These are phyloP conservation scores for Kwoniella sp. DNA, from an alignment of 768 basidiomycete genomes.

Conservation along the genomic window DNA sequence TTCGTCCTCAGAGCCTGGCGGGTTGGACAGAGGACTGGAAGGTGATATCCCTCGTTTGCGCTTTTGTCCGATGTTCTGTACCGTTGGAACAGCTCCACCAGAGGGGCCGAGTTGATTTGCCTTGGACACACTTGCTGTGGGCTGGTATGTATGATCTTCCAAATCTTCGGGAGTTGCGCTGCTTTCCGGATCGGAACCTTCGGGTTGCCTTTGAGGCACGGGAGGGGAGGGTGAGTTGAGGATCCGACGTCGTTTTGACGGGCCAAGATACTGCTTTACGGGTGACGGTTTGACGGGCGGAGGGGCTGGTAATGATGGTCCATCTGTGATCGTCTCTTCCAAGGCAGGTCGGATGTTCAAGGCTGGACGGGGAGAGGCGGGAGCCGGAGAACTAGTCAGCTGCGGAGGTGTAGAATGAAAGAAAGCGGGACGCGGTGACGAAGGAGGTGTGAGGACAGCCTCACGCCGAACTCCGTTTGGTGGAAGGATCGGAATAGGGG, in stretches of 20 bases:
- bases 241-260: constrained; percentile 2
- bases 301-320: neutral
- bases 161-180: neutral
- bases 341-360: neutral
- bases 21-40: neutral
- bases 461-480: neutral
- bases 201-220: neutral
- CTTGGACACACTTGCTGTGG: neutral
- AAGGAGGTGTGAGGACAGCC: neutral
- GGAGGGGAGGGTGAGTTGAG: neutral
- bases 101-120: neutral
- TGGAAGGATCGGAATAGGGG: no score
- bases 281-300: neutral
- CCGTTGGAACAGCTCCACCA: neutral
- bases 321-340: neutral
- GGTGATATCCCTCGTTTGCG: constrained; percentile 1
- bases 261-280: neutral
- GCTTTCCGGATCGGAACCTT: constrained; percentile 2
- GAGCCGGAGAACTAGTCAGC: no score
- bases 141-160: constrained; percentile 19
- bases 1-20: neutral
- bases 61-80: neutral
- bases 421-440: neutral
- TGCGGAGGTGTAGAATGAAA: neutral
- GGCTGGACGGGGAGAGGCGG: neutral